Percentiles rank a stretch among this genome's conserved stretches.
Evolutionary conservation across 306 rosid genomes (phyloP).

Genomic region (Vigna trinervia): DNA sequence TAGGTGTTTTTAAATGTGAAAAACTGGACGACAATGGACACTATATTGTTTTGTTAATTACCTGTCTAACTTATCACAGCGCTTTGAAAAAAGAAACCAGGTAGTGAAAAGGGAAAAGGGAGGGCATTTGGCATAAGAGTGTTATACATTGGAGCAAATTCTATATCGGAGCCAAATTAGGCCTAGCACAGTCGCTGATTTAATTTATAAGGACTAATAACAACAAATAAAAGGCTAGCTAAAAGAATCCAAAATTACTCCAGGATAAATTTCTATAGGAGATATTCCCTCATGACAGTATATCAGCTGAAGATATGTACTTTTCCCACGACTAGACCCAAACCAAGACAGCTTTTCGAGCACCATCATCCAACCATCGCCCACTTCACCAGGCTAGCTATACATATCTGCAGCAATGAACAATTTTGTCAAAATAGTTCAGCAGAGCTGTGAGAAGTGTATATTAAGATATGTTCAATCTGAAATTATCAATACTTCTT

Average conservation of each 20-base stretch:
- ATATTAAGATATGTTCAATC: background rate
- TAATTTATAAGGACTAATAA: constrained; percentile 47
- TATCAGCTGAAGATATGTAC: constrained; percentile 77
- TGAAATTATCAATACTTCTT: constrained; percentile 15
- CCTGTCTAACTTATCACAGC: background rate
- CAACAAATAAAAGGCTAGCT: constrained; percentile 45
- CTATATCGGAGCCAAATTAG: constrained; percentile 48
- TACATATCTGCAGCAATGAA: constrained; percentile 66
- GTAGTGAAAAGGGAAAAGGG: background rate
- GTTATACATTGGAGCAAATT: constrained; percentile 47
- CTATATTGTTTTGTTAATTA: background rate
- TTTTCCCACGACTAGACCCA: constrained; percentile 42
- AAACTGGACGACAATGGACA: background rate
- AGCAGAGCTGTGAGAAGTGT: background rate
- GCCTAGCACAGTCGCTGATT: constrained; percentile 46
- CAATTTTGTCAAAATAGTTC: constrained; percentile 18
- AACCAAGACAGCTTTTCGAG: constrained; percentile 44
- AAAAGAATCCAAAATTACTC: constrained; percentile 57
- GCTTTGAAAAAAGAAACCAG: background rate
- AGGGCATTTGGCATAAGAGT: constrained; percentile 37
- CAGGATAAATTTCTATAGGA: constrained; percentile 49
- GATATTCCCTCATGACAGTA: constrained; percentile 51
- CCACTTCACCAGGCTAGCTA: constrained; percentile 64
- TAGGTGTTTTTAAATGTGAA: background rate
- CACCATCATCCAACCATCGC: constrained; percentile 32